phyloP scores from a whole-genome alignment of 805 yeast genomes.

The Metschnikowia lochheadii region DNA sequence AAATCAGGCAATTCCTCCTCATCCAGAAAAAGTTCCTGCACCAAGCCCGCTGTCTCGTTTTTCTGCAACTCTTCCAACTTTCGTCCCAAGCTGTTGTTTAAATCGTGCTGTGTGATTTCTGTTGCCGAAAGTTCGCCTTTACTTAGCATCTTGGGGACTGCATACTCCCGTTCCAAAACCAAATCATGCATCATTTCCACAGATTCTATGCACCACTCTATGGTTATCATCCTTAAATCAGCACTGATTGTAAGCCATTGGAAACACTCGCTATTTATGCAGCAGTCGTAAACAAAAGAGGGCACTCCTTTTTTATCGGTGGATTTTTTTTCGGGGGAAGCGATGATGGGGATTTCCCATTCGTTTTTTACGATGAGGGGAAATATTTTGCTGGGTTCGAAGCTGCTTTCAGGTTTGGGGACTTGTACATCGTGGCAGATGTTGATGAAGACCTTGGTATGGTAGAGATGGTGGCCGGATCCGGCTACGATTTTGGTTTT shows the following conservation, averaged over 20 bases:
- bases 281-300: conserved; percentile 74
- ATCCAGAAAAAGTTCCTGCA: conserved; percentile 35
- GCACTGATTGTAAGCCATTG: conserved; percentile 55
- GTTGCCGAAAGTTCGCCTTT: conserved; percentile 60
- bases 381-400: conserved; percentile 55
- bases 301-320: conserved; percentile 66
- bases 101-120: conserved; percentile 42
- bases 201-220: conserved; percentile 83
- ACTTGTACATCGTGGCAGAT: conserved; percentile 63
- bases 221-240: conserved; percentile 59
- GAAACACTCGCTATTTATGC: conserved; percentile 61
- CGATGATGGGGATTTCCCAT: conserved; percentile 84
- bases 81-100: conserved; percentile 36
- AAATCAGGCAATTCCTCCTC: conserved; percentile 25
- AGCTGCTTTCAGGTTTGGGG: conserved; percentile 55
- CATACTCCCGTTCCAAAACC: conserved; percentile 57
- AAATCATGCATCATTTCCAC: conserved; percentile 53
- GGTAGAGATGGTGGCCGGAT: conserved; percentile 27
- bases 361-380: conserved; percentile 62
- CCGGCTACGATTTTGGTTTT: conserved; percentile 52
- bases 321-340: conserved; percentile 53
- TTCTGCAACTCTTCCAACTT: conserved; percentile 32
- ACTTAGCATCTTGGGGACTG: conserved; percentile 65
- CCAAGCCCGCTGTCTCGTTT: conserved; percentile 40
- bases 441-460: conserved; percentile 71